Evolutionary conservation across 306 rosid species (phyloP).

Genomic region (Quillaja saponaria): DNA sequence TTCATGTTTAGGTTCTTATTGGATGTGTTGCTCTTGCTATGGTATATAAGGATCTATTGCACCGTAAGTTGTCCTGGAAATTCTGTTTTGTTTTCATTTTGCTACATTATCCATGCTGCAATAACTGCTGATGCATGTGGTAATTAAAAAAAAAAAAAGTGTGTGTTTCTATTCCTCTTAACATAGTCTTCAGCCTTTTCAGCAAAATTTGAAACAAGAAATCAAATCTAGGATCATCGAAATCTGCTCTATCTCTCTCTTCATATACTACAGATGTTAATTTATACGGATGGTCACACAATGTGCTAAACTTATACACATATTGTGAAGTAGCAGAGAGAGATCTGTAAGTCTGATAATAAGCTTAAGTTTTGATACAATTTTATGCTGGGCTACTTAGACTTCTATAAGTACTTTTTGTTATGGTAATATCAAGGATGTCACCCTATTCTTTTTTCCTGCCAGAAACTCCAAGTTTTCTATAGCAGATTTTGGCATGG

Average conservation of each 20-base stretch:
- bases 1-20: constrained; percentile 69
- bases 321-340: background rate
- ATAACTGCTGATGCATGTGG: background rate
- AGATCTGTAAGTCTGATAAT: background rate
- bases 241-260: background rate
- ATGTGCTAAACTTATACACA: background rate
- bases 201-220: background rate
- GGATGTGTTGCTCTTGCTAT: constrained; percentile 90
- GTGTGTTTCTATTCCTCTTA: background rate
- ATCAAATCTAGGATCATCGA: background rate
- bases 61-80: constrained; percentile 57
- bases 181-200: constrained; percentile 7
- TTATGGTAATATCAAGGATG: background rate
- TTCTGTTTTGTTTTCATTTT: background rate
- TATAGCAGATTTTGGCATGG: background rate
- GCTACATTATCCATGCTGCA: background rate
- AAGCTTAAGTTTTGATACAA: background rate
- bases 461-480: background rate
- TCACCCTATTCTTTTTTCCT: background rate
- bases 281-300: background rate
- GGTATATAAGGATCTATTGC: constrained; percentile 82
- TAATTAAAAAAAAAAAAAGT: background rate
- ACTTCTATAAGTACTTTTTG: background rate
- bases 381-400: background rate
- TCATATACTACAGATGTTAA: background rate